Evolutionary conservation across 2,329 filamentous ascomycete species (phyloP).

Genomic region (Sporothrix phasma): DNA sequence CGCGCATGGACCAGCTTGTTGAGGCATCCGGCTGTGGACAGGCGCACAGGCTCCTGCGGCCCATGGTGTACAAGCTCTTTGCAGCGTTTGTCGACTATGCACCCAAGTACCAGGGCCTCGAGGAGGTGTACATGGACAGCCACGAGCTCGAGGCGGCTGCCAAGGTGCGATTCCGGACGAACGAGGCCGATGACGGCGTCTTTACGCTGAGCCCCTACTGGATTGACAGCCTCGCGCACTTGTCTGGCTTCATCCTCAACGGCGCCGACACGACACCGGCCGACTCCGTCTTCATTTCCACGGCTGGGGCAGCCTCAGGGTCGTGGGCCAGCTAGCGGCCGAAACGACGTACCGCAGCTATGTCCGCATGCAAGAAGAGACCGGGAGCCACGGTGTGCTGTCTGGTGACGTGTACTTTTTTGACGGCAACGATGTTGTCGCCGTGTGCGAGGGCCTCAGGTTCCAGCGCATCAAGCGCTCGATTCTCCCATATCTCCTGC

Average conservation of each 20-base stretch:
- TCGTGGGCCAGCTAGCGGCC: slow-evolving; percentile 36
- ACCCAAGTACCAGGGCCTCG: slow-evolving; percentile 44
- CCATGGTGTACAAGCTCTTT: slow-evolving; percentile 65
- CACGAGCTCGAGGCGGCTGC: slow-evolving; percentile 34
- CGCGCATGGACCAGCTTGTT: slow-evolving; percentile 49
- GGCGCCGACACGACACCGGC: slow-evolving; percentile 41
- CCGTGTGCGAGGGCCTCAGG: slow-evolving; percentile 18
- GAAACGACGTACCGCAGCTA: slow-evolving; percentile 45
- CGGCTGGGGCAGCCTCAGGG: slow-evolving; percentile 45
- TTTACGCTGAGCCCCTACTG: slow-evolving; percentile 45
- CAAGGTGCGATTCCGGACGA: slow-evolving; percentile 37
- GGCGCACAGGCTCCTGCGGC: slow-evolving; percentile 55
- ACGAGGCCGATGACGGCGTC: slow-evolving; percentile 38
- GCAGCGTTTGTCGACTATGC: slow-evolving; percentile 47
- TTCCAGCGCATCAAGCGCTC: slow-evolving; percentile 18
- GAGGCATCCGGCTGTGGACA: slow-evolving; percentile 54
- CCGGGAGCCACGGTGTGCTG: slow-evolving; percentile 39
- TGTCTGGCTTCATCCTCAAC: slow-evolving; percentile 53
- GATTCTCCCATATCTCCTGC: slow-evolving; percentile 18
- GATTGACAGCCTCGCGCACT: slow-evolving; percentile 49
- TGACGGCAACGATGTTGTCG: slow-evolving; percentile 35
- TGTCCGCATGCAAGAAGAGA: slow-evolving; percentile 46
- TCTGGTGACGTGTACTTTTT: slow-evolving; percentile 47
- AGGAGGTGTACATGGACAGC: slow-evolving; percentile 47
- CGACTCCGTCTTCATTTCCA: slow-evolving; percentile 53